These are phyloP conservation scores for Tricholoma furcatifolium DNA, from an alignment of 768 basidiomycete genomes.

Conservation along the genomic window DNA sequence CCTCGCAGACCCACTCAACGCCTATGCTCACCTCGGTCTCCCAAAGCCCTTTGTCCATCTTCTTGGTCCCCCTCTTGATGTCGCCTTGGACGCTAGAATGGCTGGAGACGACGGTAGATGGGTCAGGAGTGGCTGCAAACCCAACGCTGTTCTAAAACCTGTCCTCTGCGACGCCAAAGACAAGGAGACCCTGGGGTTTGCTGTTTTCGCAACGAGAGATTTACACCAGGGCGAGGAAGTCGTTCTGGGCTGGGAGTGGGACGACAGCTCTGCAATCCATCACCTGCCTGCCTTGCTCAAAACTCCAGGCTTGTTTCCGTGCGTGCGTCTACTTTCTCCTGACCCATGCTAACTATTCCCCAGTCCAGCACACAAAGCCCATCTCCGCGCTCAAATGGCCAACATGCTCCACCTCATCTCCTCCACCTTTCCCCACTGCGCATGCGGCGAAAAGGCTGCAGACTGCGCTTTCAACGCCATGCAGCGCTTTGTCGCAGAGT, in stretches of 20 bases:
- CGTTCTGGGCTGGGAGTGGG: constrained; percentile 95
- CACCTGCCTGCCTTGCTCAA: constrained; percentile 66
- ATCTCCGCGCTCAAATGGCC: constrained; percentile 64
- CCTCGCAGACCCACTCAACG: too few species aligned
- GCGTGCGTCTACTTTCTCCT: constrained; percentile 24
- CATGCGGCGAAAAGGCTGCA: constrained; percentile 60
- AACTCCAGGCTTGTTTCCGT: constrained; percentile 57
- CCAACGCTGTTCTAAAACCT: constrained; percentile 63
- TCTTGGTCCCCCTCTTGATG: too few species aligned
- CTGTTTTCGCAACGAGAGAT: constrained; percentile 75
- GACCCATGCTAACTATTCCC: constrained; percentile 1
- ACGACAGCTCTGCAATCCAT: constrained; percentile 87
- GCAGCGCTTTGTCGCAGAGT: constrained; percentile 53
- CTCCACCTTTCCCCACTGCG: constrained; percentile 73
- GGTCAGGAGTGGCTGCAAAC: constrained; percentile 63
- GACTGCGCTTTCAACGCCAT: constrained; percentile 68
- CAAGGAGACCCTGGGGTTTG: constrained; percentile 56
- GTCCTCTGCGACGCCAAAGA: constrained; percentile 33
- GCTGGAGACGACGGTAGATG: constrained; percentile 65
- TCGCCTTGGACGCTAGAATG: constrained; percentile 50
- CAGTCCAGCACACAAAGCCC: constrained; percentile 47
- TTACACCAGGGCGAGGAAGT: constrained; percentile 82
- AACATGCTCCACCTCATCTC: constrained; percentile 69
- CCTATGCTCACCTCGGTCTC: too few species aligned
- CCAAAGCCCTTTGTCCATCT: too few species aligned